Base-by-base conservation (phyloP, 139 green algal species). In the Coelastrella sp. region DNA sequence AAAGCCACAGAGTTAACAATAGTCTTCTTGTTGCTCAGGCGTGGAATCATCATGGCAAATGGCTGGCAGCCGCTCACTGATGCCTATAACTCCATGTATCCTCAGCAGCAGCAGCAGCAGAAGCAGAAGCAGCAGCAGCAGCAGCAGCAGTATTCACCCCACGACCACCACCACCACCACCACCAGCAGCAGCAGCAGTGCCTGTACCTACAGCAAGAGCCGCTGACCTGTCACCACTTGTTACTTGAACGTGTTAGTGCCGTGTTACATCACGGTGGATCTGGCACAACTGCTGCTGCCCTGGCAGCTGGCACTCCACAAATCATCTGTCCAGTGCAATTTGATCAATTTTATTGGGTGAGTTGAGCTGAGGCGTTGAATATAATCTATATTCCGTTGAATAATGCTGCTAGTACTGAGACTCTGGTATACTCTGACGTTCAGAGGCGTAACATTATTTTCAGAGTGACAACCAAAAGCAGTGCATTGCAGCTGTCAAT, bases 261-360 rank as follows among this genome's bases (percentile, higher is more conserved):
- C 0, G 73, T 96, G 24, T 58, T 97, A 73, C 95, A 97, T 86
- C 93, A 94, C 35, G 94, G 91, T 11, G 94, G 94, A 15, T 94
- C 92, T 0, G 86, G 86, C 75, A 90, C 86, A 7, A 25, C 60
- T 63, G 86, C 86, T 72, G 86, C 86, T 60, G 74, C 74, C 0
- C 59, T 85, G 12, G 86, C 86, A 6, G 89, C 90, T 80, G 94
- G 91, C 49, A 57, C 65, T 0, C 91, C 93, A 1, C 92, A 96
- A 87, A 49, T 95, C 0, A 63, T 95, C 0, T 95, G 90, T 80
- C 95, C 95, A 0, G 84, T 96, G 56, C 95, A 96, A 20, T 96
- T 96, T 89, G 95, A 97, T 82, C 95, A 97, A 91, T 92, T 89
- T 79, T 93, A 92, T 65, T 93, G 91, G 90, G 85, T 82, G n/a